Conservation (phyloP, 257 asterid genomes). For the Primulina huaijiensis region DNA sequence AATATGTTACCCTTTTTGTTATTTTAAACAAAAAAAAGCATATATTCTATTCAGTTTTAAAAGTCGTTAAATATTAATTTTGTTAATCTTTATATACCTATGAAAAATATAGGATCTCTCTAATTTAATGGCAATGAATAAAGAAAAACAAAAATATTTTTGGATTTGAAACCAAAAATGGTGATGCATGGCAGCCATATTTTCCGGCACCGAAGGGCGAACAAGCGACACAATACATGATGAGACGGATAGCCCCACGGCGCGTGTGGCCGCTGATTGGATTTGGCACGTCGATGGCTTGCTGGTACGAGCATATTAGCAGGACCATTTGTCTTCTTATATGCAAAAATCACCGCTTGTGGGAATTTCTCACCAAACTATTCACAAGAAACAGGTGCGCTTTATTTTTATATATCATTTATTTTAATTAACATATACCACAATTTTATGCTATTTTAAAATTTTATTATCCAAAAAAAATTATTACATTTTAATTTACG, state of each 20-base stretch:
- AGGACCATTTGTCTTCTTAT: slow-evolving; percentile 76
- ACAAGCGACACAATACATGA: slow-evolving; percentile 67
- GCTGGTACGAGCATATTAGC: slow-evolving; percentile 93
- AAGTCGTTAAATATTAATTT: no score
- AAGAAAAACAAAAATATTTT: no score
- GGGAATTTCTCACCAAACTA: slow-evolving; percentile 83
- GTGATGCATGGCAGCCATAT: slow-evolving; percentile 60
- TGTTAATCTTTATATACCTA: no score
- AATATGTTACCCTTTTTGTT: no score
- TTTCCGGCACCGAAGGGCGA: slow-evolving; percentile 86
- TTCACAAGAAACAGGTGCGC: slow-evolving; percentile 75
- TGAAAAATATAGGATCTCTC: no score
- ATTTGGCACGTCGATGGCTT: slow-evolving; percentile 79
- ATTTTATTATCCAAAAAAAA: no score
- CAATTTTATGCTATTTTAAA: neutral
- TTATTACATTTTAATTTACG: no score
- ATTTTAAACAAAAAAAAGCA: no score
- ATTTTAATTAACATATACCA: neutral
- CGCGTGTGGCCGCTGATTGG: slow-evolving; percentile 82
- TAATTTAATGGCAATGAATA: no score
- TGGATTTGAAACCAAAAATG: no score
- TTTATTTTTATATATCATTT: no score
- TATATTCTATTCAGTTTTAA: no score
- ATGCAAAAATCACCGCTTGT: slow-evolving; percentile 81
- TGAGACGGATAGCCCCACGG: slow-evolving; percentile 87